Percentiles rank a stretch among this genome's conserved stretches.
These are phyloP conservation scores for Tolypocladium amazonense DNA, from an alignment of 2,329 filamentous ascomycete species.

Conservation along the genomic window DNA sequence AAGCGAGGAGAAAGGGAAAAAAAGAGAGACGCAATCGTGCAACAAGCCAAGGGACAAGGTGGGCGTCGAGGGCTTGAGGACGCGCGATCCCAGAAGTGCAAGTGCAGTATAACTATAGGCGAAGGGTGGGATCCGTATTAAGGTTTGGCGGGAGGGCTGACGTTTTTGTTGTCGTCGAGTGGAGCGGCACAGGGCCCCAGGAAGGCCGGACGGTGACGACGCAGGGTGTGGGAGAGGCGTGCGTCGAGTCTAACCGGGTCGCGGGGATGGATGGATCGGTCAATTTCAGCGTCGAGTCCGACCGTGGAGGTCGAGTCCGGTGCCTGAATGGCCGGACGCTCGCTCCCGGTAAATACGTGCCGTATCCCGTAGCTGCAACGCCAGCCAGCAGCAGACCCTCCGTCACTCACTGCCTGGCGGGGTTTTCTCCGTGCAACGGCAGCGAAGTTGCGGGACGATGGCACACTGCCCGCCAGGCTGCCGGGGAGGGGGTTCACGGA, in stretches of 20 bases:
- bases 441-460: background rate
- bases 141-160: slow-evolving; percentile 2
- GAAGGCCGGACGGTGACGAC: background rate
- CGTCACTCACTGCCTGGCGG: too few relatives aligned
- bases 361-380: background rate
- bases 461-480: background rate
- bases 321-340: background rate
- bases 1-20: background rate
- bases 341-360: background rate
- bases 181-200: background rate
- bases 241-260: background rate
- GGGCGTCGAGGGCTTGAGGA: background rate
- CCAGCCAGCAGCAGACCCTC: background rate
- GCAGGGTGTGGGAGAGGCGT: background rate
- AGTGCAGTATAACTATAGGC: background rate
- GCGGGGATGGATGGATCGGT: background rate
- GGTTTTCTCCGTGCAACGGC: too few relatives aligned
- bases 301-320: background rate
- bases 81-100: background rate
- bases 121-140: background rate
- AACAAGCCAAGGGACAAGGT: background rate
- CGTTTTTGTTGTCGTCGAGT: slow-evolving; percentile 1
- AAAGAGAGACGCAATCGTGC: background rate
- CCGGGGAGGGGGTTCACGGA: too few relatives aligned
- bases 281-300: background rate